Evolutionary conservation across 2,329 filamentous ascomycete genomes (phyloP), one percentile per base, ranked within the genome.

Genomic region (Huntiella abstrusa): DNA sequence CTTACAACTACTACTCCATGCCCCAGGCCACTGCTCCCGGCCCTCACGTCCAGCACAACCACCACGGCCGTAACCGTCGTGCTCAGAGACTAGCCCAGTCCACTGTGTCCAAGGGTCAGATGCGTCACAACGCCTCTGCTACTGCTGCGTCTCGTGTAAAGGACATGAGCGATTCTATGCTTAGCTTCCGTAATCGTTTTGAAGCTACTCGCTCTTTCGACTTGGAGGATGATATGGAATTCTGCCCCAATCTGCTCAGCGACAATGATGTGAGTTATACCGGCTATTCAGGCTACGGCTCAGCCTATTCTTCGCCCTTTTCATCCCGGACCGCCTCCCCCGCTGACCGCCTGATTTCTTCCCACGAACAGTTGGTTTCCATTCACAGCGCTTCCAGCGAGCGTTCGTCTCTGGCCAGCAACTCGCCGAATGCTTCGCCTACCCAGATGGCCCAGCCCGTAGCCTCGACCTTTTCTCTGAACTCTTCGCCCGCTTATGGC

Each of bases 361-460:
- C 38, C 12, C 60, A 58, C 49, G 52, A 52, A 53, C 66, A 95
- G 83, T 69, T 92, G 60, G 80, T 87, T 56, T 94, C 86, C 47
- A 93, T 95, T 54, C 83, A 88, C 64, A 92, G 85, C 51, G 77
- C 81, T 33, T 95, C 91, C 50, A 95, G 88, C 50, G 91, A 98
- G 65, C 83, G 87, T 53, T 95, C 88, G 4, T 96, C 91, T 47
- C 69, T 95, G 53, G 91, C 88, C 41, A 95, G 87, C 66, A 87
- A 86, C 57, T 96, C 91, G 4, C 91, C 91, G 37, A 83, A 88
- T 56, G 77, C 83, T 41, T 96, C 88, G 37, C 91, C 91, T 17
- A 78, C 91, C 36, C 87, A 93, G 66, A 83, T 91, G 57, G 83
- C 83, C 13, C 77, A 83, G 59, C 79, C 83, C 55, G 75, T 85